Conservation (phyloP, 1,284 basidiomycete species). For the Melampsora abietis-canadensis region DNA sequence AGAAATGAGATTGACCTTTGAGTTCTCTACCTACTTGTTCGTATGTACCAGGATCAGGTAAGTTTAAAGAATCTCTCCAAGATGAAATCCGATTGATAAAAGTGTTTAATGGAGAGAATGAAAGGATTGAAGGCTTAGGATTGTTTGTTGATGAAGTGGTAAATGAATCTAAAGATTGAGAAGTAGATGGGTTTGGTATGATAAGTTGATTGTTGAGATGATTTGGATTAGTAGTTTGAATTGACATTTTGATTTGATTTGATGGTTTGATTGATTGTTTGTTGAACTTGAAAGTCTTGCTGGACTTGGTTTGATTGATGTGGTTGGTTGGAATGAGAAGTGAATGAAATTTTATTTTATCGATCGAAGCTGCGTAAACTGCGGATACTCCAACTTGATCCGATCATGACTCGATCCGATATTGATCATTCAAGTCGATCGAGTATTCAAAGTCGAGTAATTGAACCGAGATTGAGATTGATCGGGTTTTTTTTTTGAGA, state of each 20-base stretch:
- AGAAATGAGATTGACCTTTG: constrained; percentile 19
- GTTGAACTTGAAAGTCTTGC: too few species aligned
- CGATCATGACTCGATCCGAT: too few species aligned
- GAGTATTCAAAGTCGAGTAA: too few species aligned
- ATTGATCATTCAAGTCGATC: too few species aligned
- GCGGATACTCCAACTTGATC: too few species aligned
- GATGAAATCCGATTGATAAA: not conserved
- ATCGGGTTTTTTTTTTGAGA: too few species aligned
- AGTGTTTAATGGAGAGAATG: constrained; percentile 2
- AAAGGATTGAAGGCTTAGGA: not conserved
- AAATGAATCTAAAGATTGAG: not conserved
- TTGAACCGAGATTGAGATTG: too few species aligned
- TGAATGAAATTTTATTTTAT: not conserved
- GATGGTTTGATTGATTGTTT: too few species aligned
- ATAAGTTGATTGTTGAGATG: not conserved
- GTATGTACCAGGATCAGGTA: constrained; percentile 42
- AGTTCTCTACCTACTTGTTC: constrained; percentile 42
- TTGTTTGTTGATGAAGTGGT: not conserved
- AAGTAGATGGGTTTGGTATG: not conserved
- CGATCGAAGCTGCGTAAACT: too few species aligned
- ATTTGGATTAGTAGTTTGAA: too few species aligned
- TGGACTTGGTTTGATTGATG: too few species aligned
- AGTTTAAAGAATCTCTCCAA: constrained; percentile 36
- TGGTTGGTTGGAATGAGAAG: not conserved
- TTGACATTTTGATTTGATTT: too few species aligned